phyloP scores from a whole-genome alignment of 176 grass and related monocot genomes.

The Phoenix roebelenii region DNA sequence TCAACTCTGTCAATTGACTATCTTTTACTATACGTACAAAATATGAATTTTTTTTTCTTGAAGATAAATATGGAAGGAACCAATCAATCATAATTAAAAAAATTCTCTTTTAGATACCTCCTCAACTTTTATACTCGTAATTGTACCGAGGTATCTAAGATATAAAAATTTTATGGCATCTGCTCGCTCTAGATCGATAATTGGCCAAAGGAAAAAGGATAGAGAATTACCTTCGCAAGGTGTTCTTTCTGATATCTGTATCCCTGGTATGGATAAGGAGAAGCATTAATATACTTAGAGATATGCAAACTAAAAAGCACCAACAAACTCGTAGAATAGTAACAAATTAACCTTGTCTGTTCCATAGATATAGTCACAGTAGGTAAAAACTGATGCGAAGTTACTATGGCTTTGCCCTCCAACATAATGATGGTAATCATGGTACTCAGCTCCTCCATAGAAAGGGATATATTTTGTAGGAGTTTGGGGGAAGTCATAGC shows the following conservation, averaged over 20 bases:
- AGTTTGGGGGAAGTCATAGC: slow-evolving; percentile 80
- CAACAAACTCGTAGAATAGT: slow-evolving; percentile 2
- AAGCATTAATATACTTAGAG: background rate
- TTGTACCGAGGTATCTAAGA: no score
- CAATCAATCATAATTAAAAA: no score
- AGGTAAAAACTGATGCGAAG: slow-evolving; percentile 89
- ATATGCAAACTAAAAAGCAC: background rate
- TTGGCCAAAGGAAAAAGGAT: no score
- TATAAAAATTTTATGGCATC: no score
- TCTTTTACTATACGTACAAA: no score
- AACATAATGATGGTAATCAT: slow-evolving; percentile 95
- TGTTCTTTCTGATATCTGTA: slow-evolving; percentile 74
- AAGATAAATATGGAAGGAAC: no score
- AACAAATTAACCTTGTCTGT: slow-evolving; percentile 60
- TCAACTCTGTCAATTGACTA: no score
- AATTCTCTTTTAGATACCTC: no score
- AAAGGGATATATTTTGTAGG: slow-evolving; percentile 87
- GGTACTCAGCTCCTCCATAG: slow-evolving; percentile 91
- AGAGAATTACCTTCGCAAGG: slow-evolving; percentile 53
- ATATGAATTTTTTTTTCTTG: no score
- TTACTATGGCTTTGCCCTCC: slow-evolving; percentile 88
- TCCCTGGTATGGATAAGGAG: slow-evolving; percentile 50
- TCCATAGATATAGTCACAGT: slow-evolving; percentile 87
- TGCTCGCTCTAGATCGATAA: no score
- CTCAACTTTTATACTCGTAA: no score